Evolutionary conservation across 176 grass and related monocot genomes (phyloP), one percentile per base, ranked within the genome.

Genomic region (Oropetium thomaeum): DNA sequence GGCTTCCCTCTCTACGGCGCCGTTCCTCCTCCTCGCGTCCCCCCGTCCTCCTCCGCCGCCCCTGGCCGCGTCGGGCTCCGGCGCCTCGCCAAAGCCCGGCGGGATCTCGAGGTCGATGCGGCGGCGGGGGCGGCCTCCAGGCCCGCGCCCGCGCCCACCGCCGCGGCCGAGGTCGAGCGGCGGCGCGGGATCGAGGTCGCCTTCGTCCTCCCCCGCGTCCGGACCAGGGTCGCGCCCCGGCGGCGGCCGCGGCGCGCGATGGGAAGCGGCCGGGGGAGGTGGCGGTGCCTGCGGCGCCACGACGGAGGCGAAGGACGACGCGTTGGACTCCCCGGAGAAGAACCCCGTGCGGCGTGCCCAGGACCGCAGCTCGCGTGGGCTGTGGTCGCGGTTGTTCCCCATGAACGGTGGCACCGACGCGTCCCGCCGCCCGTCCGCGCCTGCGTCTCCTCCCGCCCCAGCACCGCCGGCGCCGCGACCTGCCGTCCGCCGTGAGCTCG

Each of bases 281-380:
- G 45, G 48, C 30, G 75, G 62, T 2, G 62, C 35, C 17, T 22
- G 82, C 44, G 73, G 67, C 35, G 64, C 66, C 28, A 67, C 62
- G 68, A 61, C 31, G 67, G 66, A 75, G 61, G 32, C n/a, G n/a
- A n/a, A 58, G 43, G 69, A 54, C 3, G 78, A 70, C 6, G 69
- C 70, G 48, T 58, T 70, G 37, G 49, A 76, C 71, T 95, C 96
- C 20, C 96, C 87, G 51, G 91, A 96, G 88, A 89, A 78, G 73
- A 71, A 99, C 3, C 96, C 89, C 11, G 96, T 99, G 73, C 96
- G 81, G 52, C 86, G 88, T 69, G 96, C 91, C 96, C 96, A 99
- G 47, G 96, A 90, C 38, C 76, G 74, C n/a, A 99, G 76, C 11
- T 94, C 96, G 37, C 74, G 83, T 44, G 96, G 96, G 87, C 82